phyloP scores from a whole-genome alignment of 2,329 filamentous ascomycete genomes.

The Pseudomassariella vexata region DNA sequence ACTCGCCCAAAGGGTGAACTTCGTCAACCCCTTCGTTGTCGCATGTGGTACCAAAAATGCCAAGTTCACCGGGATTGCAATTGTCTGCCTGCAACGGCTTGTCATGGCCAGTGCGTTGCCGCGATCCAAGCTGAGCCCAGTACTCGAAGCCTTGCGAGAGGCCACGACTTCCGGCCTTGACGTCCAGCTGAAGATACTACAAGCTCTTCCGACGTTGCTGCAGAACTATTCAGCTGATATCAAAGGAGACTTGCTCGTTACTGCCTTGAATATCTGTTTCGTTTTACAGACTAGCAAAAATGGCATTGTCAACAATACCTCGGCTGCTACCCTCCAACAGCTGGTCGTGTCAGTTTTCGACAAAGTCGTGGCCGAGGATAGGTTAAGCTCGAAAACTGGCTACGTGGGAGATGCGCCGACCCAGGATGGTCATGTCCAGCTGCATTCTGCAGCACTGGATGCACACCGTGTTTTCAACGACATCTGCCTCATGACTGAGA shows the following conservation, averaged over 20 bases:
- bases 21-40: constrained; percentile 90
- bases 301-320: constrained; percentile 89
- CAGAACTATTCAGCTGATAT: constrained; percentile 86
- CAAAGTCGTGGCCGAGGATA: constrained; percentile 78
- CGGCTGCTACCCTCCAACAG: constrained; percentile 92
- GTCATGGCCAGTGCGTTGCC: constrained; percentile 79
- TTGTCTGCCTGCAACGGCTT: constrained; percentile 83
- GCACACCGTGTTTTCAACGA: constrained; percentile 87
- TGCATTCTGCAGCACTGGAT: constrained; percentile 75
- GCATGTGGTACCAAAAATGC: constrained; percentile 86
- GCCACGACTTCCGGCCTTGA: constrained; percentile 77
- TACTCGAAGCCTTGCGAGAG: constrained; percentile 82
- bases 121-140: constrained; percentile 72
- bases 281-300: constrained; percentile 88
- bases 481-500: constrained; percentile 80
- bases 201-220: constrained; percentile 80
- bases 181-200: constrained; percentile 91
- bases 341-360: constrained; percentile 90
- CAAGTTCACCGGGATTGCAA: constrained; percentile 82
- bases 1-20: constrained; percentile 72
- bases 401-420: constrained; percentile 62
- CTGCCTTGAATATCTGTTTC: constrained; percentile 83
- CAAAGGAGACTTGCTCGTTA: constrained; percentile 74
- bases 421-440: constrained; percentile 56
- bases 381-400: constrained; percentile 45